Percentiles rank a stretch among this genome's conserved stretches.
Conservation (phyloP, 2,329 filamentous ascomycete species). For the Sclerotinia minor region DNA sequence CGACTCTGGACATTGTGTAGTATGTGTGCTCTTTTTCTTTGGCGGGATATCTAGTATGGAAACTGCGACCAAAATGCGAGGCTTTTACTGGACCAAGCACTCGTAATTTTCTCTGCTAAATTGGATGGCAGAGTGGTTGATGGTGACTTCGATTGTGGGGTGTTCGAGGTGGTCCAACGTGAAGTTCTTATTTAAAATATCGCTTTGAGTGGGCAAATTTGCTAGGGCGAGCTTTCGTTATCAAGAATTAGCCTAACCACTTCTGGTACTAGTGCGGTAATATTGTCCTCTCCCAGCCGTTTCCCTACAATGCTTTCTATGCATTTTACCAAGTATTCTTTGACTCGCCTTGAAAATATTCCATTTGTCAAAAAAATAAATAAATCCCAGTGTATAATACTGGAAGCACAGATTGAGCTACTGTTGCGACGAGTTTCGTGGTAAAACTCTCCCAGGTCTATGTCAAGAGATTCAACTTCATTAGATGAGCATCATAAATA, state of each 20-base stretch:
- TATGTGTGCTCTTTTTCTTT: slow-evolving; percentile 3
- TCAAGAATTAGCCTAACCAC: slow-evolving; percentile 10
- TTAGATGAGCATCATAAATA: background rate
- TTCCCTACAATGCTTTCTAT: background rate
- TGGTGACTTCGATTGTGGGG: slow-evolving; percentile 23
- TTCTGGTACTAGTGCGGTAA: slow-evolving; percentile 10
- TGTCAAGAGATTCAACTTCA: background rate
- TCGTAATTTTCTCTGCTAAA: slow-evolving; percentile 3
- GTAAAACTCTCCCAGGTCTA: background rate
- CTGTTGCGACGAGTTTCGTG: background rate
- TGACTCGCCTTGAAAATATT: background rate
- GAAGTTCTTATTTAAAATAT: slow-evolving; percentile 26
- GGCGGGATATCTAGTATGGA: slow-evolving; percentile 20
- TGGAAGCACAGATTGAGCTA: background rate
- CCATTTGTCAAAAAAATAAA: no score
- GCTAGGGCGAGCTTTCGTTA: slow-evolving; percentile 23
- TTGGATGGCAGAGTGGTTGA: slow-evolving; percentile 21
- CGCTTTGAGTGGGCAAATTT: slow-evolving; percentile 26
- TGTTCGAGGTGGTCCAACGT: slow-evolving; percentile 14
- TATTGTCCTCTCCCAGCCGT: slow-evolving; percentile 9
- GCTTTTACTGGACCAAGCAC: slow-evolving; percentile 9
- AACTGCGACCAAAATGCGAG: slow-evolving; percentile 12
- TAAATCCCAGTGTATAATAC: background rate
- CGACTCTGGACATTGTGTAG: slow-evolving; percentile 47
- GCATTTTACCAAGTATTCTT: background rate